A percentile compares a stretch with the other conserved stretches of the same genome.
phyloP scores from a whole-genome alignment of 2,329 filamentous ascomycete genomes.

The Coleophoma eucalyptorum region DNA sequence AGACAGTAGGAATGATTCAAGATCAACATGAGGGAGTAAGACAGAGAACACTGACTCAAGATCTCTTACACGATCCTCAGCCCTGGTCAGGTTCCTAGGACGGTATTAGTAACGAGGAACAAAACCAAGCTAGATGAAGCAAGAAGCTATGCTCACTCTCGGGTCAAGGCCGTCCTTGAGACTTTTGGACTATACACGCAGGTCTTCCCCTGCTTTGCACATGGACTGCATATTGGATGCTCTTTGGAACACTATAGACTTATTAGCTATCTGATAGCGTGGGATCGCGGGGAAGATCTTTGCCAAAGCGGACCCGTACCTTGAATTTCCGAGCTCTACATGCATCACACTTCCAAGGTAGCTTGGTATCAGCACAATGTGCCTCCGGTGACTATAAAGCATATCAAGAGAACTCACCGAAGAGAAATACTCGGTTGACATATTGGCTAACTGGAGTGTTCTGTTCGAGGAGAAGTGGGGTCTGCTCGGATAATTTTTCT shows the following conservation, averaged over 20 bases:
- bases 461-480: no score
- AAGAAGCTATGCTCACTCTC: slow-evolving; percentile 28
- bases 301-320: not conserved
- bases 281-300: not conserved
- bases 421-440: not conserved
- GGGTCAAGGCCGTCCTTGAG: slow-evolving; percentile 35
- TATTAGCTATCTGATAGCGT: not conserved
- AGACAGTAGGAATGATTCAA: slow-evolving; percentile 7
- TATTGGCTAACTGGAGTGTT: no score
- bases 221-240: slow-evolving; percentile 30
- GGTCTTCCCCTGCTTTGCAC: slow-evolving; percentile 34
- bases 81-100: slow-evolving; percentile 9
- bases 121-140: not conserved
- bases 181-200: slow-evolving; percentile 38
- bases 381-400: not conserved
- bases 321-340: slow-evolving; percentile 11
- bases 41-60: slow-evolving; percentile 9
- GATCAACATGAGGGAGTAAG: slow-evolving; percentile 13
- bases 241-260: slow-evolving; percentile 34
- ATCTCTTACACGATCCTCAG: slow-evolving; percentile 11
- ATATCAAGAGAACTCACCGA: not conserved
- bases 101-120: not conserved
- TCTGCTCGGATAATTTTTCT: no score
- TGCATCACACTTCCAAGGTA: slow-evolving; percentile 6
- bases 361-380: not conserved